Evolutionary conservation across 371 early-diverging fungal species (phyloP), one percentile per base, ranked within the genome.

Genomic region (Batkoa obscura): DNA sequence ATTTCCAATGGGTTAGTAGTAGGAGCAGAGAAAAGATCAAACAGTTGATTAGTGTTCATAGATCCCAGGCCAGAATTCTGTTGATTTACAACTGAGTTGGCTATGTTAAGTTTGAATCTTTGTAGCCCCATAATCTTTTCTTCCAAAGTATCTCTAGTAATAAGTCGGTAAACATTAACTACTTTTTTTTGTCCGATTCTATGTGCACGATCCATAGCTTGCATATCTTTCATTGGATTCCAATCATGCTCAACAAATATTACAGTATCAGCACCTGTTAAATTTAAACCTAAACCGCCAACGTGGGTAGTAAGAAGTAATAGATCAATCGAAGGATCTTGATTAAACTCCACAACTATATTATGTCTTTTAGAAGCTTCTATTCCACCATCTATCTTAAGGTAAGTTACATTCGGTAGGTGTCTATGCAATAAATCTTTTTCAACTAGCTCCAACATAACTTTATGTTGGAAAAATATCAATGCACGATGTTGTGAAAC

Each of bases 231-330:
- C 83, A 94, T 93, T 1, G 99, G 99, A 68, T 99, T 99, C 92
- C 99, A 99, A 64, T 99, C 99, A 68, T 98, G 98, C 68, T 99
- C 99, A 12, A 96, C 94, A 78, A 99, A 97, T 34, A 99, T 95
- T 4, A 99, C 99, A 1, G 95, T 97, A 64, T 98, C 97, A 3
- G 99, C 99, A 9, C 94, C 94, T 3, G 98, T 98, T 61, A 99
- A 67, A 60, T 99, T 99, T 2, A 99, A 76, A 1, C 99, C 99
- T 6, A 99, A 73, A 1, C 99, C 99, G 64, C 99, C 99, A 13
- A 97, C 95, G 52, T 86, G 88, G 0, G 99, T 99, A 31, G 99
- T 99, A 48, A 99, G 70, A 30, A 99, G 72, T 38, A 99, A 69
- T 2, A 94, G 82, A 63, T 91, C 94, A 59, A 95, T 94, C n/a